Base-by-base conservation (phyloP, 495 filamentous ascomycete species). In the Barbatosphaeria neglecta region DNA sequence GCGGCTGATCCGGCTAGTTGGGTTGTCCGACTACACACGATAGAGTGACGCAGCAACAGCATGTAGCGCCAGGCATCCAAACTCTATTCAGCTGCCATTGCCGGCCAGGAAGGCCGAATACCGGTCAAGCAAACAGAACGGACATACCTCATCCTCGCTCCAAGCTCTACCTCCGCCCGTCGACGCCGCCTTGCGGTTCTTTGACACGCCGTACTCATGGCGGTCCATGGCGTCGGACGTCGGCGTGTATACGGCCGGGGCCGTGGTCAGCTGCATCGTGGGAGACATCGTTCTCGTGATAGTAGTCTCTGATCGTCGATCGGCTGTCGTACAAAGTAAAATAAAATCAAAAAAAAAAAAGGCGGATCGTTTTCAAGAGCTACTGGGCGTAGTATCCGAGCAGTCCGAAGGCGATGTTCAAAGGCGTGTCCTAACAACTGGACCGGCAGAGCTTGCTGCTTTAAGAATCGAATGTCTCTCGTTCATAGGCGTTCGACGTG, bases 61-160 rank as follows among this genome's bases (percentile, higher is more conserved):
- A n/a, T n/a, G n/a, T n/a, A n/a, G n/a, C n/a, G n/a, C n/a, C n/a
- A n/a, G n/a, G n/a, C n/a, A n/a, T n/a, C n/a, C n/a, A n/a, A n/a
- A n/a, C n/a, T n/a, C n/a, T n/a, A n/a, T n/a, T n/a, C n/a, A n/a
- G n/a, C n/a, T n/a, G n/a, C n/a, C n/a, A n/a, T n/a, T n/a, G n/a
- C n/a, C n/a, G n/a, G n/a, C n/a, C n/a, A n/a, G n/a, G n/a, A n/a
- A n/a, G n/a, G n/a, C n/a, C n/a, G n/a, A n/a, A n/a, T n/a, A n/a
- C n/a, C n/a, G n/a, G n/a, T n/a, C 22, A 41, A 6, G 25, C 19
- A 39, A 23, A 9, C 28, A 48, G 35, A 27, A 50, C 9, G 43
- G 40, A 53, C 73, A 48, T 73, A 85, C 82, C 80, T 86, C 82
- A 56, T 84, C 82, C 64, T 84, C 81, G 50, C 81, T 86, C 82